Evolutionary conservation across 2,329 filamentous ascomycete species (phyloP), one percentile per base, ranked within the genome.

Genomic region (Trichoderma sp.): DNA sequence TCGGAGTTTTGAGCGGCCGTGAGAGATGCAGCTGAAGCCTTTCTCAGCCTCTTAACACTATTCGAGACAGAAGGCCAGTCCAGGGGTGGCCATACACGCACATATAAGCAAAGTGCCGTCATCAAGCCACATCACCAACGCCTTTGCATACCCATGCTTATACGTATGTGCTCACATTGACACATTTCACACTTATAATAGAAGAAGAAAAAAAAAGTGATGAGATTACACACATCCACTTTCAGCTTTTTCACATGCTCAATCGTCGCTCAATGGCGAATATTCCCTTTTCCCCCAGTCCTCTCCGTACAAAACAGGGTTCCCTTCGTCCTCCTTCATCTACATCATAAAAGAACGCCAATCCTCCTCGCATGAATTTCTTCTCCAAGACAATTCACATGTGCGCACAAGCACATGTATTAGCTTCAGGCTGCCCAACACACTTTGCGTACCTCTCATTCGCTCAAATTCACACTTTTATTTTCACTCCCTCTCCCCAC

Each of bases 401-500:
- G 34, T 55, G 49, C 26, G 32, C 37, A 64, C n/a, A 24, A 24
- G 21, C n/a, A 49, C 46, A 54, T 39, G 46, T n/a, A 64, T 64
- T 64, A 60, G 58, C 58, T 49, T 26, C 51, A 39, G 30, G 21
- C 49, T 54, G 60, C 60, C 60, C 49, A 64, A 54, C 60, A 64
- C 60, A 64, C 39, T 64, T 4, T 34, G 32, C 37, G 24, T 28
- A 24, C 16, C 59, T 61, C 59, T 24, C 60, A 55, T 64, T 64
- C 60, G 46, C 30, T 54, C 21, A 32, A 32, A 16, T 51, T 30
- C 43, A 46, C n/a, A 21, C 18, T 11, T 16, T 6, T 13, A n/a
- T n/a, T 24, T 18, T 14, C 59, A 10, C 51, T 28, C 51, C 32
- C 32, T 1, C 7, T 24, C 14, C 26, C 24, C 51, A 26, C 24